Conservation (phyloP, 179 eudicot genomes). For the Carnegiea gigantea region DNA sequence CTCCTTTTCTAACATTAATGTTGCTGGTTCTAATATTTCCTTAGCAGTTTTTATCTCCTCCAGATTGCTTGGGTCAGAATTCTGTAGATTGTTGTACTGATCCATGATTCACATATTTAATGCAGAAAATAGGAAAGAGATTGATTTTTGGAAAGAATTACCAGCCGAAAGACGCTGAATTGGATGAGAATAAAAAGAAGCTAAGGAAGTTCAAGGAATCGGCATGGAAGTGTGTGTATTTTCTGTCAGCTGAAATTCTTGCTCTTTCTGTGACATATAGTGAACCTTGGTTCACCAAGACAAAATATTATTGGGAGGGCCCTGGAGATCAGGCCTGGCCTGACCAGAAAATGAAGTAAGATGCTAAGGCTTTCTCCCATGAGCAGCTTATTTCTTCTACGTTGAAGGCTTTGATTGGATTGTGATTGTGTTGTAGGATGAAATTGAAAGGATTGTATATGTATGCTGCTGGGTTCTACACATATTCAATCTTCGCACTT, state of each 20-base stretch:
- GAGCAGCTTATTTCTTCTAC: neutral
- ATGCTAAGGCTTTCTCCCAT: slow-evolving; percentile 8
- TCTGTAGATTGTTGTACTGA: neutral
- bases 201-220: slow-evolving; percentile 90
- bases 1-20: neutral
- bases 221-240: slow-evolving; percentile 93
- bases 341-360: slow-evolving; percentile 78
- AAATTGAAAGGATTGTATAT: slow-evolving; percentile 79
- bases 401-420: neutral
- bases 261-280: slow-evolving; percentile 68
- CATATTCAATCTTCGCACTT: slow-evolving; percentile 89
- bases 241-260: slow-evolving; percentile 82
- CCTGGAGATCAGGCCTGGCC: slow-evolving; percentile 97
- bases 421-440: slow-evolving; percentile 49
- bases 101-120: slow-evolving; percentile 14
- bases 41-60: neutral
- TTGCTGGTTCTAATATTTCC: neutral
- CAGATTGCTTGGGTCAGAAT: neutral
- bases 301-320: slow-evolving; percentile 76
- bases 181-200: slow-evolving; percentile 55
- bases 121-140: slow-evolving; percentile 72
- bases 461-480: slow-evolving; percentile 88
- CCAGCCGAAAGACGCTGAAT: slow-evolving; percentile 37
- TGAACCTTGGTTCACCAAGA: slow-evolving; percentile 88
- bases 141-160: slow-evolving; percentile 62